These are phyloP conservation scores for Prunella vulgaris DNA, from an alignment of 257 asterid species.

Conservation along the genomic window DNA sequence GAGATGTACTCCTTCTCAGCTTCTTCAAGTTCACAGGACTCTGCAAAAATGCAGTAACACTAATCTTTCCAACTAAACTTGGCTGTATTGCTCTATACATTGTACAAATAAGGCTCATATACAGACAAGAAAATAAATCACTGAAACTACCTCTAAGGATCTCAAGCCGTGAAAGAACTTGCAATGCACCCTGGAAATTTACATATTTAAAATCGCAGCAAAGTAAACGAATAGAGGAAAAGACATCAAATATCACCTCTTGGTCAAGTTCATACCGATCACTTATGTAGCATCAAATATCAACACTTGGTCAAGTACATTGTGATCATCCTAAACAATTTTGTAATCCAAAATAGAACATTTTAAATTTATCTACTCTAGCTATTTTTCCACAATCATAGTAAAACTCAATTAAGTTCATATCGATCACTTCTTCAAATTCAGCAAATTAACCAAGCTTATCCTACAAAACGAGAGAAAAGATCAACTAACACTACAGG, in stretches of 20 bases:
- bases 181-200: too few species aligned
- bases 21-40: constrained; percentile 27
- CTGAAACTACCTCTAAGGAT: too few species aligned
- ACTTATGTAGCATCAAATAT: too few species aligned
- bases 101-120: neutral
- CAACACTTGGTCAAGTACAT: too few species aligned
- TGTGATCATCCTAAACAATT: neutral
- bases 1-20: constrained; percentile 20
- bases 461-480: neutral
- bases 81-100: neutral
- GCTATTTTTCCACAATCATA: neutral
- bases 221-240: too few species aligned
- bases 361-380: neutral
- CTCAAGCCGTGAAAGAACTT: too few species aligned
- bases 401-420: neutral
- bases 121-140: too few species aligned
- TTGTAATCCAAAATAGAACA: neutral
- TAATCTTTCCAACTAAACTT: neutral
- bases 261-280: too few species aligned
- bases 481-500: neutral
- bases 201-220: too few species aligned
- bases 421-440: neutral
- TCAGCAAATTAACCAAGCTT: neutral
- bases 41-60: constrained; percentile 36
- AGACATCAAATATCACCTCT: too few species aligned